These are phyloP conservation scores for Oligophagozyma castellii DNA, from an alignment of 1,139 yeast species.

Conservation along the genomic window DNA sequence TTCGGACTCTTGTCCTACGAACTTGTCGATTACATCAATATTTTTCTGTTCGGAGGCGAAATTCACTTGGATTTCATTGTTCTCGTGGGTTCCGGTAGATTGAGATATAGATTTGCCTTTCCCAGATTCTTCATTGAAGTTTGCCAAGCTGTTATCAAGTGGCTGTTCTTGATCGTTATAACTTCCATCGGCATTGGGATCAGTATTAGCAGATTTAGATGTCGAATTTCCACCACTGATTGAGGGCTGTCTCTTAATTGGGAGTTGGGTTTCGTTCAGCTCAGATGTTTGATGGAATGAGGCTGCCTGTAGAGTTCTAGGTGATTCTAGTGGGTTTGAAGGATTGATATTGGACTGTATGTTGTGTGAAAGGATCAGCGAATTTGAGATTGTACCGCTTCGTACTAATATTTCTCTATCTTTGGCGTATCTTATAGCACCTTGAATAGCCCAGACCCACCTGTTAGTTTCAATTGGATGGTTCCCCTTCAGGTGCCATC, in stretches of 20 bases:
- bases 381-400: conserved; percentile 2
- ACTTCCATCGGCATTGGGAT: conserved; percentile 1
- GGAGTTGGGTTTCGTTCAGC: no score
- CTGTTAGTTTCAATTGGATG: conserved; percentile 90
- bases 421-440: conserved; percentile 77
- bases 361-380: conserved; percentile 1
- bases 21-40: conserved; percentile 6
- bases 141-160: neutral
- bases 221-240: neutral
- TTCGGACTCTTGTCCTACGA: conserved; percentile 7
- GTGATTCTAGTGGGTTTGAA: conserved; percentile 1
- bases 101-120: neutral
- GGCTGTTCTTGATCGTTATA: conserved; percentile 1
- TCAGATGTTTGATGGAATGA: neutral
- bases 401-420: conserved; percentile 39
- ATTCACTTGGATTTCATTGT: neutral
- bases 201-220: neutral
- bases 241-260: no score
- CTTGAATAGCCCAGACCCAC: conserved; percentile 96
- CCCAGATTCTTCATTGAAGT: neutral
- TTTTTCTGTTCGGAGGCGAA: neutral
- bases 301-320: conserved; percentile 1
- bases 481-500: conserved; percentile 88
- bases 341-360: neutral
- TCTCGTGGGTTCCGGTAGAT: neutral